Base-by-base conservation (phyloP, 2,329 filamentous ascomycete species). In the Pyrenochaeta sp. region DNA sequence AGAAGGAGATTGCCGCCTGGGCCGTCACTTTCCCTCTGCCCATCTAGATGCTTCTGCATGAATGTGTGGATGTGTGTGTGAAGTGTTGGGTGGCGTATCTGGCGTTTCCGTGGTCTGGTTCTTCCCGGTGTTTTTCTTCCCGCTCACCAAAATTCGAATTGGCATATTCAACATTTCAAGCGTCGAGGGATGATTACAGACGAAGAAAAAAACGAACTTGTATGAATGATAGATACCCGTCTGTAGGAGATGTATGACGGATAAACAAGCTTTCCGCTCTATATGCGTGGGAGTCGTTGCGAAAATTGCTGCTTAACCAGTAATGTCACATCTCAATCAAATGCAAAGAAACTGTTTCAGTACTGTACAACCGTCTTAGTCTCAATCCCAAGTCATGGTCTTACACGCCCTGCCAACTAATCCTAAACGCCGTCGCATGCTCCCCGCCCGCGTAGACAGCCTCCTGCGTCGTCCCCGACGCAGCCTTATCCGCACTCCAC, bases 21-120 rank as follows among this genome's bases (percentile, higher is more conserved):
- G 90, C 89, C 70, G 82, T 81, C 71, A 84, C 83, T 59, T 99
- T 96, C 88, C 94, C 94, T 68, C 88, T 99, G 52, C 94, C 94
- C 49, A 86, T 95, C 55, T 82, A 79, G 57, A 38, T 20, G 35
- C 35, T 21, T 28, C 9, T 29, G 38, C 6, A 17, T 29, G 31
- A 21, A 35, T 40, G 34, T n/a, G n/a, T n/a, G n/a, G n/a, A n/a
- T n/a, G n/a, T n/a, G n/a, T n/a, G n/a, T n/a, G n/a, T n/a, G n/a
- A n/a, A n/a, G n/a, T n/a, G n/a, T 42, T 31, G 30, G 37, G 46
- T 38, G 51, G 51, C 48, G 47, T 61, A 51, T 20, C 34, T 29
- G 58, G 58, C 47, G 55, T 55, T 52, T 44, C 3, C n/a, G 26
- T 11, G 31, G 29, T 23, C 35, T 35, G n/a, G n/a, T n/a, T n/a